Base-by-base conservation (phyloP, 345 rosid species). In the Camelina neglecta region DNA sequence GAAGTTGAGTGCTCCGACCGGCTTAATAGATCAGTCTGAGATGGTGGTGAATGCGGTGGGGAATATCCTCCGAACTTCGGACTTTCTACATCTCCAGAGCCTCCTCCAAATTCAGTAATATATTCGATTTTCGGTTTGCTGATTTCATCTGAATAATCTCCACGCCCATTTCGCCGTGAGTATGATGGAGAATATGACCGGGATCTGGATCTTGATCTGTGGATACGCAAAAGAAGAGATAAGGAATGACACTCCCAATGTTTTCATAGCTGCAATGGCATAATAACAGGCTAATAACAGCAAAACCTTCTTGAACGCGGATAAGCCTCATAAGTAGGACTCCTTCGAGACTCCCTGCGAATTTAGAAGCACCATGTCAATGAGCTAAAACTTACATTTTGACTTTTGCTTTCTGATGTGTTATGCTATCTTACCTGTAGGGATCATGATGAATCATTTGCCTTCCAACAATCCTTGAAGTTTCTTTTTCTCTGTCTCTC, bases 1-100 rank as follows among this genome's bases (percentile, higher is more conserved):
- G 90, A 90, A 95, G 90, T 88, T 86, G 85, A 95, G 91, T 93
- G 93, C 98, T 88, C 99, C 97, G 90, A 96, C 98, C 99, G 97
- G 90, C 58, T 96, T 75, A 80, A 82, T 63, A 70, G 44, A 73
- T 85, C 91, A 83, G 92, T 72, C 41, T 84, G 91, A 39, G 86
- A 81, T 62, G 85, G 90, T 73, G 97, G 98, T 83, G 99, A 93
- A 59, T 85, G 77, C 60, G 96, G 98, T 39, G 99, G 98, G 73
- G 98, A 89, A 84, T 77, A 84, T 85, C 93, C 90, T 84, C 60
- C 93, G 74, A 80, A 86, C 87, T 86, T 96, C 62, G 86, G 87
- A 67, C 83, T 89, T 60, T 83, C 80, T 38, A 79, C 66, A 57
- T 85, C 88, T 69, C 90, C 90, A 72, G 96, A 82, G 75, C 96